Base-by-base conservation (phyloP, 2,329 filamentous ascomycete species). In the Lecanicillium sp. region DNA sequence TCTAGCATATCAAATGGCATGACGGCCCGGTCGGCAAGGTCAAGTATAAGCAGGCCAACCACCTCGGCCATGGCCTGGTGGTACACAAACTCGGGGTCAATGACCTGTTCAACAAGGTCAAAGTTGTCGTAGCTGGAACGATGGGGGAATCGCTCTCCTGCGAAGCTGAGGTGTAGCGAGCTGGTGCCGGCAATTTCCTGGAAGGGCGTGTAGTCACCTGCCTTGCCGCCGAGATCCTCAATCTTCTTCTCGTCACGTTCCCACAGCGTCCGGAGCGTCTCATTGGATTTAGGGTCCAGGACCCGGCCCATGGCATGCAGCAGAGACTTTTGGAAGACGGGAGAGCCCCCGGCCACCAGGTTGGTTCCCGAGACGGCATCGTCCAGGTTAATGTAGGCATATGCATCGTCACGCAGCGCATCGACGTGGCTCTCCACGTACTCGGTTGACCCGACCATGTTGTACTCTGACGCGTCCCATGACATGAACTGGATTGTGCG, bases 401-500 rank as follows among this genome's bases (percentile, higher is more conserved):
- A 79, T 0, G 77, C 90, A 50, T 92, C 74, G 14, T 74, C 66
- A 30, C 86, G 81, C 6, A 98, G 70, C 3, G 66, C 59, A 0
- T 89, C 79, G 19, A 87, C 69, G 49, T 90, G 81, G 33, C 84
- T 82, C 63, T 98, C 92, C 33, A 98, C 92, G 53, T 84, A 90
- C 59, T 98, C 92, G 2, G 92, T 97, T 10, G 87, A 94, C 8
- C 92, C 92, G 42, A 95, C 85, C 33, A 92, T 67, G 60, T 96
- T 96, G 66, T 95, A 97, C 60, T 90, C 87, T 49, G 83, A 83
- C 4, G 78, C 92, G 58, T 98, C 92, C 92, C 92, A 98, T 25
- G 87, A 95, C 54, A 89, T 88, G 59, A 98, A 97, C 58, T 94
- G 85, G 47, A 98, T 94, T 4, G 87, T 94, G n/a, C 92, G 82